phyloP scores from a whole-genome alignment of 805 yeast genomes.

The Candida taoyuanica region DNA sequence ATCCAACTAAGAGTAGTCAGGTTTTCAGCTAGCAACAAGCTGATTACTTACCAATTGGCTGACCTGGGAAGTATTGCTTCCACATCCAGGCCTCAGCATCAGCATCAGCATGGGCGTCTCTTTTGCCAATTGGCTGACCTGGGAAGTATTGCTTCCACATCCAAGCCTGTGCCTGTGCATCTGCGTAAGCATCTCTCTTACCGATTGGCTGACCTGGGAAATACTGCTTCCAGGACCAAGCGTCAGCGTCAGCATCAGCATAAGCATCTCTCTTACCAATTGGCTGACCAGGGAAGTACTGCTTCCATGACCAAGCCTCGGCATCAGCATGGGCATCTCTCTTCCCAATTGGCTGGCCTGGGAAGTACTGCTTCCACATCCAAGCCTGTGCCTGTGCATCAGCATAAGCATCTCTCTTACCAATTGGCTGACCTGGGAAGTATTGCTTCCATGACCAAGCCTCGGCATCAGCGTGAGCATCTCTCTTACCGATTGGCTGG shows the following conservation, averaged over 20 bases:
- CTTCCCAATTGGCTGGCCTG: slow-evolving; percentile 20
- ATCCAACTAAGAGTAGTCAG: too few species aligned
- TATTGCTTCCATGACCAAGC: slow-evolving; percentile 23
- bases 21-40: slow-evolving; percentile 13
- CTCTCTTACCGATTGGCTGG: slow-evolving; percentile 21
- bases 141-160: slow-evolving; percentile 15
- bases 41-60: slow-evolving; percentile 17
- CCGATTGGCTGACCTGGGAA: slow-evolving; percentile 17
- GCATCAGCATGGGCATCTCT: slow-evolving; percentile 20
- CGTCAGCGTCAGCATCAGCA: slow-evolving; percentile 20
- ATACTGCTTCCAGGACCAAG: slow-evolving; percentile 19
- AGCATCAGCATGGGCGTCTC: slow-evolving; percentile 16
- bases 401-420: slow-evolving; percentile 19
- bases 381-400: slow-evolving; percentile 25
- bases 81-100: slow-evolving; percentile 22
- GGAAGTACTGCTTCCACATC: slow-evolving; percentile 17
- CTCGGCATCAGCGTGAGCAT: slow-evolving; percentile 15
- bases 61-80: slow-evolving; percentile 16
- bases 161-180: slow-evolving; percentile 25
- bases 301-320: slow-evolving; percentile 21
- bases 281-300: slow-evolving; percentile 19
- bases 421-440: slow-evolving; percentile 15
- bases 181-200: slow-evolving; percentile 15
- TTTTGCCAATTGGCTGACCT: slow-evolving; percentile 20
- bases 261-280: slow-evolving; percentile 17